phyloP scores from a whole-genome alignment of 2,329 filamentous ascomycete species.

The Ceratocystis destructans region DNA sequence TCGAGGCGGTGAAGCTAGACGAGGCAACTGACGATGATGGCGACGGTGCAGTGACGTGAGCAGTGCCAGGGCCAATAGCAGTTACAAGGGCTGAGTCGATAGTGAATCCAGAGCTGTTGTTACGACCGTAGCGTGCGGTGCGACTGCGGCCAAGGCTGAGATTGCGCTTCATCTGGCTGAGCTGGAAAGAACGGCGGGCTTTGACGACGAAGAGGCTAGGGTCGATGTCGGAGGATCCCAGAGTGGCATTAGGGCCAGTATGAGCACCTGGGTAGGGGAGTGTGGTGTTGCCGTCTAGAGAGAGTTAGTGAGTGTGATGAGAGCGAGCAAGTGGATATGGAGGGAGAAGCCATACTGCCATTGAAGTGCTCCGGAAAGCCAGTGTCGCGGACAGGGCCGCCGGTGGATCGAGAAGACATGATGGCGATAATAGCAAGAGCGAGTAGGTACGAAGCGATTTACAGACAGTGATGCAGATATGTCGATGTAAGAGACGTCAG shows the following conservation, averaged over 20 bases:
- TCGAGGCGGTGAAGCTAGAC: not conserved
- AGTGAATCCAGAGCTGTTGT: conserved; percentile 9
- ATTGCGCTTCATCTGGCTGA: conserved; percentile 30
- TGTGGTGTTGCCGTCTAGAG: conserved; percentile 42
- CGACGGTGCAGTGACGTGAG: conserved; percentile 5
- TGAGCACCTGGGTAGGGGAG: conserved; percentile 49
- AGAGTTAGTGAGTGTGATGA: not conserved
- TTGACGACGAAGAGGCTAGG: conserved; percentile 31
- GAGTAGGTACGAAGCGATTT: not conserved
- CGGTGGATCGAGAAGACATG: conserved; percentile 21
- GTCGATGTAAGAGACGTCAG: too few relatives aligned
- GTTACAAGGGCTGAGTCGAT: conserved; percentile 15
- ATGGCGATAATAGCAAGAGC: conserved; percentile 9
- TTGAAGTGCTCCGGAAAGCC: conserved; percentile 41
- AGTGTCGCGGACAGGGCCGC: conserved; percentile 30
- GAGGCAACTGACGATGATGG: conserved; percentile 6
- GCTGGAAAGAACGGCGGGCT: conserved; percentile 34
- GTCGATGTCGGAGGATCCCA: conserved; percentile 41
- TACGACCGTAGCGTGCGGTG: conserved; percentile 6
- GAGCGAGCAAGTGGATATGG: not conserved
- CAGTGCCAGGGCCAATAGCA: conserved; percentile 10
- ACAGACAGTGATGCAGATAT: too few relatives aligned
- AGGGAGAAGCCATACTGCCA: conserved; percentile 28
- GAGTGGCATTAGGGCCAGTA: conserved; percentile 41
- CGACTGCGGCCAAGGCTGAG: conserved; percentile 25